Base-by-base conservation (phyloP, 1,284 basidiomycete genomes). In the Cutaneotrichosporon sp. region DNA sequence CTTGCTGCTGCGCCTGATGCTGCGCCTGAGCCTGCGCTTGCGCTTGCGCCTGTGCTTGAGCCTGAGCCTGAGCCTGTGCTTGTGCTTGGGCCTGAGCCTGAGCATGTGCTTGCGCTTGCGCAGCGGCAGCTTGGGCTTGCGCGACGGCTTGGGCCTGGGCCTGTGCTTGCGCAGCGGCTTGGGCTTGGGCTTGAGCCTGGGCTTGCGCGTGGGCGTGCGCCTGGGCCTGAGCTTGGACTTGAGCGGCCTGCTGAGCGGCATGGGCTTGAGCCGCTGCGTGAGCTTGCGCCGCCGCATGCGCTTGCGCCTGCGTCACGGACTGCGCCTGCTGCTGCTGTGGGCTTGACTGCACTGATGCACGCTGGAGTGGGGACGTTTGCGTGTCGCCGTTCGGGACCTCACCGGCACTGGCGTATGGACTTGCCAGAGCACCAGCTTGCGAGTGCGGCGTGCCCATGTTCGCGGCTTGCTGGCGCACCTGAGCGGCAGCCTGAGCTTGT, bases 371-470 rank as follows among this genome's bases (percentile, higher is more conserved):
- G 8, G 44, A 48, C 20, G 39, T 26, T 25, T 51, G 46, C 5
- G 31, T 39, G 31, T 50, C 55, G n/a, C 59, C 62, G 47, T 61
- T 62, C 17, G 63, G 58, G 7, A 62, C 51, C 17, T 61, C 60
- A 4, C 50, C 52, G 0, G 52, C 43, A 1, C 61, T 38, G 2
- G 50, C 48, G 49, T 58, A 65, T 12, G 65, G 65, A 26, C 62
- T 63, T 1, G 63, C 60, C 0, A 64, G 49, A 20, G 54, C 60
- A 5, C 53, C 58, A 24, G 61, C 38, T 37, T 67, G 64, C 24
- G 58, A 54, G 20, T 58, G 61, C 5, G 65, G 64, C 16, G 64
- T 67, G 7, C 61, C 66, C 53, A 44, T 44, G 42, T 44, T 29
- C 5, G 29, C 42, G 11, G 46, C 49, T 27, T 56, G 54, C 10